Evolutionary conservation across 305 asterid genomes (phyloP).

Genomic region (Fraxinus greggii): DNA sequence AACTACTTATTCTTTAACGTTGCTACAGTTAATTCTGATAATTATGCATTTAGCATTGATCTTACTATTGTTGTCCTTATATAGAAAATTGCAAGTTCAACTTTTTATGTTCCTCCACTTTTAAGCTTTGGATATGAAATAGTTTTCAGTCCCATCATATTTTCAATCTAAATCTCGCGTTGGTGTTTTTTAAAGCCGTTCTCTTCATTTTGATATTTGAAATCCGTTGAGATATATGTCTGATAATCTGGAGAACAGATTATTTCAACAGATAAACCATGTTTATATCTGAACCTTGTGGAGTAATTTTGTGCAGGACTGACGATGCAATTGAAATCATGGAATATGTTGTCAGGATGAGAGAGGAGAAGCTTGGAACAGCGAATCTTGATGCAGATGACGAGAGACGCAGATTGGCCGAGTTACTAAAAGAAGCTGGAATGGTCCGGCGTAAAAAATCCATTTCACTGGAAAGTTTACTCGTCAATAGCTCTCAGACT

Average conservation of each 20-base stretch:
- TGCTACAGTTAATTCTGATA: neutral
- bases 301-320: constrained; percentile 41
- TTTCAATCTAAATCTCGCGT: neutral
- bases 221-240: neutral
- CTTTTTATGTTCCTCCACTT: neutral
- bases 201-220: neutral
- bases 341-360: constrained; percentile 73
- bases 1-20: neutral
- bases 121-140: neutral
- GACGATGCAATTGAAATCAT: constrained; percentile 74
- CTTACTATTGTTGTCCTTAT: neutral
- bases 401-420: constrained; percentile 63
- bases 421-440: constrained; percentile 66
- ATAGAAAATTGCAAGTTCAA: no score
- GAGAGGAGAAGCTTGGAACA: constrained; percentile 89
- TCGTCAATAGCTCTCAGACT: constrained; percentile 42
- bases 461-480: constrained; percentile 61
- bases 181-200: neutral
- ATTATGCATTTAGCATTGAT: neutral
- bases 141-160: neutral
- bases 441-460: constrained; percentile 58
- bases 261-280: neutral
- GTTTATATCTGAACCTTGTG: neutral
- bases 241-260: neutral
- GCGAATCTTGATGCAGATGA: constrained; percentile 86